Evolutionary conservation across 805 yeast species (phyloP).

Genomic region (Brettanomyces sp.): DNA sequence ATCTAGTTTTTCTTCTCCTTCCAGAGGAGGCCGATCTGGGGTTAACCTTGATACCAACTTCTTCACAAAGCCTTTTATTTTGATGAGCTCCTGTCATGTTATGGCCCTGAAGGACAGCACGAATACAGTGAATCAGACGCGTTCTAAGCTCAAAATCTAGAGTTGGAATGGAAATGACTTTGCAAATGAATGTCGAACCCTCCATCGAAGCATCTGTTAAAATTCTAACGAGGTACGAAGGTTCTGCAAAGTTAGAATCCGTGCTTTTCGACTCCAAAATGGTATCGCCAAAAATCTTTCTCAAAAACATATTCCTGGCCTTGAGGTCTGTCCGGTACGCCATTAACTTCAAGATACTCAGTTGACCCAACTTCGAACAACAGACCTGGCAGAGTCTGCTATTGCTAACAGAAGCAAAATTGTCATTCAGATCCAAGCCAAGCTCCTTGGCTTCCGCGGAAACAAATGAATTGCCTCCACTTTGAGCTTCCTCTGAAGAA

Average conservation of each 20-base stretch:
- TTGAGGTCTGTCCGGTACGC: conserved; percentile 55
- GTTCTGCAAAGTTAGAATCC: conserved; percentile 5
- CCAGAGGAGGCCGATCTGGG: conserved; percentile 6
- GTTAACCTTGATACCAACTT: conserved; percentile 55
- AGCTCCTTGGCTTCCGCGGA: neutral
- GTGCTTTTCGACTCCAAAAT: conserved; percentile 12
- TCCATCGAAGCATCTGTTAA: conserved; percentile 22
- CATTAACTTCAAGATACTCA: conserved; percentile 71
- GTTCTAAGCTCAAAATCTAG: conserved; percentile 48
- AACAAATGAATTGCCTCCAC: neutral
- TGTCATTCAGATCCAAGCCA: neutral
- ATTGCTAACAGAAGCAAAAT: neutral
- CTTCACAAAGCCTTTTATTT: conserved; percentile 82
- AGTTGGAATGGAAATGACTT: conserved; percentile 66
- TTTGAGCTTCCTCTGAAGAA: neutral
- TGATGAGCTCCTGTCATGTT: conserved; percentile 47
- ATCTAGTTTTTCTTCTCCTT: conserved; percentile 18
- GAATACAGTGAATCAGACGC: conserved; percentile 51
- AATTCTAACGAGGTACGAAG: conserved; percentile 2
- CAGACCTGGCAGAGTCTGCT: conserved; percentile 16
- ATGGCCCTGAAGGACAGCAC: conserved; percentile 51
- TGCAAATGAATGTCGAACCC: conserved; percentile 72
- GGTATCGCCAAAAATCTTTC: conserved; percentile 51
- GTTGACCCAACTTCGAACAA: conserved; percentile 60
- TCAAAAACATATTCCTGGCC: conserved; percentile 55